These are phyloP conservation scores for Chrysanthemum lavandulifolium DNA, from an alignment of 129 eudicot genomes.

Conservation along the genomic window DNA sequence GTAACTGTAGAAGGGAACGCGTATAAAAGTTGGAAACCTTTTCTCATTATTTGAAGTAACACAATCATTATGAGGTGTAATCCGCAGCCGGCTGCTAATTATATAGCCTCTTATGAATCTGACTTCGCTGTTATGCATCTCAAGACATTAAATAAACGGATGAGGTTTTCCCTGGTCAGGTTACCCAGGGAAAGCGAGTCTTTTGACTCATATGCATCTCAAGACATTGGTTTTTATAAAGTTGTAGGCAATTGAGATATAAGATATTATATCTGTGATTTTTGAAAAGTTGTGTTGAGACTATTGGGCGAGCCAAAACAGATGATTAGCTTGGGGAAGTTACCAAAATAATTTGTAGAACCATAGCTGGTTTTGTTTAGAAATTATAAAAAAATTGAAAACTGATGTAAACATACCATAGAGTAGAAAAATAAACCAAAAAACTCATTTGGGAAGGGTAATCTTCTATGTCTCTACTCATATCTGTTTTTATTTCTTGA, in stretches of 20 bases:
- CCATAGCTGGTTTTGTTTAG: neutral
- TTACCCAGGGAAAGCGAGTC: neutral
- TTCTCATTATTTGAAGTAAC: slow-evolving; percentile 1
- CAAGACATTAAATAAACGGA: neutral
- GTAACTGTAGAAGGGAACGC: neutral
- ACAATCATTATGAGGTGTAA: neutral
- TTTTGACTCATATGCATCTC: slow-evolving; percentile 3
- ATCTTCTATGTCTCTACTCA: no score
- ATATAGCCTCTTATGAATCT: neutral
- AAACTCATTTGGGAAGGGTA: no score
- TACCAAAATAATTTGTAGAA: neutral
- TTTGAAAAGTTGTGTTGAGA: neutral
- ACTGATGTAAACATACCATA: neutral
- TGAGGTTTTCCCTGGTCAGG: no score
- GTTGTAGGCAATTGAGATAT: neutral
- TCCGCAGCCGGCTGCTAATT: slow-evolving; percentile 11
- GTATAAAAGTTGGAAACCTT: slow-evolving; percentile 9
- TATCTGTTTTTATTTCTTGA: no score
- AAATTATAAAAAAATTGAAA: neutral
- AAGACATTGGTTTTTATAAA: neutral
- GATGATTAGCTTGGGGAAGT: neutral
- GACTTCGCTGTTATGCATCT: neutral
- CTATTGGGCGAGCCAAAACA: neutral
- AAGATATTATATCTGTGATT: neutral
- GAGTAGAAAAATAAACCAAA: no score